phyloP scores from a whole-genome alignment of 148 eudicot species.

The Chenopodium album region DNA sequence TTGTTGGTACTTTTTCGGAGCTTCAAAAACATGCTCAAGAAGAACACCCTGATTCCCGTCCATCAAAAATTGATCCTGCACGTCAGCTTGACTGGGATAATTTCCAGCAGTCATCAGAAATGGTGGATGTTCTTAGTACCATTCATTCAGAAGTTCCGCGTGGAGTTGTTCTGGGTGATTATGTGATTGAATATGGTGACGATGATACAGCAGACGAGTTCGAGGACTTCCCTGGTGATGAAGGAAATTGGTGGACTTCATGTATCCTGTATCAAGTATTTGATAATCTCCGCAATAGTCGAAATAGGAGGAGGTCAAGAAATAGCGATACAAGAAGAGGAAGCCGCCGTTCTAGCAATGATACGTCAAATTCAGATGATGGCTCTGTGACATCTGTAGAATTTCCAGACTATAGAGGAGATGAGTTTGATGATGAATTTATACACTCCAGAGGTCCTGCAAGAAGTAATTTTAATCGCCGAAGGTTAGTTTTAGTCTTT shows the following conservation, averaged over 20 bases:
- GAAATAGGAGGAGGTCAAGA: slow-evolving; percentile 83
- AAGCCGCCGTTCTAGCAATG: slow-evolving; percentile 55
- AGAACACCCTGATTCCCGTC: slow-evolving; percentile 81
- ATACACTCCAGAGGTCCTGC: slow-evolving; percentile 44
- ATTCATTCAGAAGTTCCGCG: slow-evolving; percentile 92
- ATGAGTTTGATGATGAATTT: slow-evolving; percentile 67
- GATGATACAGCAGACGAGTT: slow-evolving; percentile 77
- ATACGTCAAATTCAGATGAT: slow-evolving; percentile 88
- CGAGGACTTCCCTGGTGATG: slow-evolving; percentile 82
- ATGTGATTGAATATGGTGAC: slow-evolving; percentile 96
- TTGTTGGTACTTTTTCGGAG: slow-evolving; percentile 67
- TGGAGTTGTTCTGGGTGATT: slow-evolving; percentile 95
- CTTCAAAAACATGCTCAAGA: slow-evolving; percentile 76
- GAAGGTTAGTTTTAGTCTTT: slow-evolving; percentile 61
- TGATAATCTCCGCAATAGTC: slow-evolving; percentile 71
- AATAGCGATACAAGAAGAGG: slow-evolving; percentile 62
- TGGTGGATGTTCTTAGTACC: slow-evolving; percentile 87
- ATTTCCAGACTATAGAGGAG: slow-evolving; percentile 63
- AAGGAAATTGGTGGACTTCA: slow-evolving; percentile 97
- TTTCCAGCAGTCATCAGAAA: slow-evolving; percentile 93
- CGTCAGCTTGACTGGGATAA: slow-evolving; percentile 94
- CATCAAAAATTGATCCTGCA: slow-evolving; percentile 84
- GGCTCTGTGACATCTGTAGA: slow-evolving; percentile 84
- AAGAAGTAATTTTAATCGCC: slow-evolving; percentile 46
- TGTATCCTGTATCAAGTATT: slow-evolving; percentile 91